Evolutionary conservation across 2,329 filamentous ascomycete genomes (phyloP).

Genomic region (Sarocladium oryzae): DNA sequence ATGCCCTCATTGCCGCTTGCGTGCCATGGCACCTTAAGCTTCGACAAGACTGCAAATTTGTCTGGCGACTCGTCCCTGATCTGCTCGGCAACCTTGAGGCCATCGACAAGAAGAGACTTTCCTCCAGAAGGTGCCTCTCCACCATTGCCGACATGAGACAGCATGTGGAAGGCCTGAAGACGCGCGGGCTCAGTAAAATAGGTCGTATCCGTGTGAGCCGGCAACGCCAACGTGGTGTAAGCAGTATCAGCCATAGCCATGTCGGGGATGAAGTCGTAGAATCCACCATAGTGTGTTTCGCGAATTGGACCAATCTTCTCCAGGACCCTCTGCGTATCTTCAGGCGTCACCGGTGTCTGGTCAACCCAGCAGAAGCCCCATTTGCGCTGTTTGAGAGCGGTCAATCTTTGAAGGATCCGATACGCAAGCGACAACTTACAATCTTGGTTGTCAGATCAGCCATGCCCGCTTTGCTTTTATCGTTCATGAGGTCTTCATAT

Average conservation of each 20-base stretch:
- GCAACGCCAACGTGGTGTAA: conserved; percentile 79
- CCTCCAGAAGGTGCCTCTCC: conserved; percentile 49
- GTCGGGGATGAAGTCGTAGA: conserved; percentile 81
- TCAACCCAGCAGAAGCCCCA: conserved; percentile 76
- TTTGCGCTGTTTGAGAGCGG: conserved; percentile 40
- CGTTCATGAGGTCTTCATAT: conserved; percentile 54
- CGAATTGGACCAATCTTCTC: conserved; percentile 81
- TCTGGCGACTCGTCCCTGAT: conserved; percentile 46
- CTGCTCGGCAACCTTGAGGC: conserved; percentile 63
- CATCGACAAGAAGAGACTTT: conserved; percentile 76
- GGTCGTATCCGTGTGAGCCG: conserved; percentile 87
- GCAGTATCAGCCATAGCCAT: conserved; percentile 83
- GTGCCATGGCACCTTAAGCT: conserved; percentile 63
- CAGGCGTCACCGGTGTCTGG: conserved; percentile 57
- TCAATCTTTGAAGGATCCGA: not conserved
- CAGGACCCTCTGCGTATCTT: conserved; percentile 68
- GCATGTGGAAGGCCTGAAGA: conserved; percentile 85
- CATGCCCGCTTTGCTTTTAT: conserved; percentile 26
- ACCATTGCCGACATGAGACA: conserved; percentile 56
- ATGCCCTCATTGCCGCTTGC: conserved; percentile 86
- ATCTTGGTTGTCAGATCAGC: conserved; percentile 2
- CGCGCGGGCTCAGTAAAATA: conserved; percentile 93
- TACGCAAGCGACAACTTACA: not conserved
- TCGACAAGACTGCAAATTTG: conserved; percentile 53
- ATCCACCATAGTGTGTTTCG: conserved; percentile 80